Conservation (phyloP, 495 filamentous ascomycete genomes). For the Beverwykella pulmonaria region DNA sequence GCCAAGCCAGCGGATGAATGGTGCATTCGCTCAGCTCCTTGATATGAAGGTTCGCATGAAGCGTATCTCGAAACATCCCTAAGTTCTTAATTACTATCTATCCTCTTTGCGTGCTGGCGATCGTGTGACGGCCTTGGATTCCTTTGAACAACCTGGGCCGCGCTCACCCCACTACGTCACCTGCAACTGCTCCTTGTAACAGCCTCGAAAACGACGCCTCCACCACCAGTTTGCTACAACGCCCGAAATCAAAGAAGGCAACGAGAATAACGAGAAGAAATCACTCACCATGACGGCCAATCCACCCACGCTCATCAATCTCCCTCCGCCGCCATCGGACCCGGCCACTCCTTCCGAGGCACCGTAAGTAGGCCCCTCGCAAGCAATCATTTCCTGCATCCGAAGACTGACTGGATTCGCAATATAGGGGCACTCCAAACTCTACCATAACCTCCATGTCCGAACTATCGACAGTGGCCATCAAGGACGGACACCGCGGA, state of each 20-base stretch:
- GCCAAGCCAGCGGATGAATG: slow-evolving; percentile 2
- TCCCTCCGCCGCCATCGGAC: slow-evolving; percentile 80
- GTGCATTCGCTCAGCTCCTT: not conserved
- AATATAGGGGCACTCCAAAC: slow-evolving; percentile 80
- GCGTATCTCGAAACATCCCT: not conserved
- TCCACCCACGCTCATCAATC: slow-evolving; percentile 75
- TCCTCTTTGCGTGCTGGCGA: not conserved
- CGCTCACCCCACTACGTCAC: slow-evolving; percentile 24
- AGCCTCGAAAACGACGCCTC: not conserved
- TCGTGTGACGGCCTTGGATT: slow-evolving; percentile 16
- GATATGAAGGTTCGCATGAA: not conserved
- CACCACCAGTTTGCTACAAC: not conserved
- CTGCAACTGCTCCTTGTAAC: not conserved
- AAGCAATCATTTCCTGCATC: not conserved
- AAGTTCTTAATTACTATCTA: not conserved
- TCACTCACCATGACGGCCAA: slow-evolving; percentile 41
- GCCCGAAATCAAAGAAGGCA: slow-evolving; percentile 10
- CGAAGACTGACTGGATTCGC: not conserved
- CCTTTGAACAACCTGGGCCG: slow-evolving; percentile 15
- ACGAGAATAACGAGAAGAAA: not conserved
- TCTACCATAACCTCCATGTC: slow-evolving; percentile 84
- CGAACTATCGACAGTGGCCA: slow-evolving; percentile 84
- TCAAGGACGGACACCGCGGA: slow-evolving; percentile 90
- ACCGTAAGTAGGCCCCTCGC: slow-evolving; percentile 63
- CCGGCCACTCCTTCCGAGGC: slow-evolving; percentile 88